Percentiles rank a stretch among this genome's conserved stretches.
These are phyloP conservation scores for Leucogyrophana mollusca DNA, from an alignment of 768 basidiomycete genomes.

Conservation along the genomic window DNA sequence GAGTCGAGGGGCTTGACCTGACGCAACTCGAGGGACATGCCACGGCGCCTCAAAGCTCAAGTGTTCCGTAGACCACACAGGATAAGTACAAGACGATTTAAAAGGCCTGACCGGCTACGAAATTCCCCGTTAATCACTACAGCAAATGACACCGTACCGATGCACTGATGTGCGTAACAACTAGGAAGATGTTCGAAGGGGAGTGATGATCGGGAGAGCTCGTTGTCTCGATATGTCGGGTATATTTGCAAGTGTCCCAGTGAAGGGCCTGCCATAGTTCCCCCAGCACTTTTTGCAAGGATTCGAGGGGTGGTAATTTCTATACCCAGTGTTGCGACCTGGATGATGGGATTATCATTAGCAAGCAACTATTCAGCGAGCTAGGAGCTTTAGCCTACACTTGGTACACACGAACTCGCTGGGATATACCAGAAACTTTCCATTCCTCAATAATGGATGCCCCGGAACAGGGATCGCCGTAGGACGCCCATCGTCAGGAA, in stretches of 20 bases:
- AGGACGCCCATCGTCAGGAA: constrained; percentile 49
- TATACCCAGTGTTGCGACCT: constrained; percentile 29
- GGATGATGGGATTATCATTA: not conserved
- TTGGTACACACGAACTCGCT: constrained; percentile 53
- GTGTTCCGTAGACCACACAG: too few species aligned
- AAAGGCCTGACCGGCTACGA: too few species aligned
- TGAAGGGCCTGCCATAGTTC: constrained; percentile 17
- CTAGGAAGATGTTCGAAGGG: too few species aligned
- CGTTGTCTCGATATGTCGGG: not conserved
- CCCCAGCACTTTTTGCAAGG: constrained; percentile 27
- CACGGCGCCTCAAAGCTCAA: too few species aligned
- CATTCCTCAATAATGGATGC: constrained; percentile 55
- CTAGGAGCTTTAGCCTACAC: constrained; percentile 38
- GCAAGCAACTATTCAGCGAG: not conserved
- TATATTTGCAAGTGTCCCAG: constrained; percentile 19
- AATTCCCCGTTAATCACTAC: too few species aligned
- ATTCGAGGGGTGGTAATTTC: constrained; percentile 20
- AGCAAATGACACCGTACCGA: too few species aligned
- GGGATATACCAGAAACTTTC: constrained; percentile 66
- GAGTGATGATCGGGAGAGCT: too few species aligned
- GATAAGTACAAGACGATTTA: too few species aligned
- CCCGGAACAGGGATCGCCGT: constrained; percentile 57
- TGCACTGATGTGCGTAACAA: too few species aligned
- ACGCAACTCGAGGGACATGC: too few species aligned
- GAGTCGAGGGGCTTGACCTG: too few species aligned